These are phyloP conservation scores for Kalmusia sp. DNA, from an alignment of 2,329 filamentous ascomycete species.

Conservation along the genomic window DNA sequence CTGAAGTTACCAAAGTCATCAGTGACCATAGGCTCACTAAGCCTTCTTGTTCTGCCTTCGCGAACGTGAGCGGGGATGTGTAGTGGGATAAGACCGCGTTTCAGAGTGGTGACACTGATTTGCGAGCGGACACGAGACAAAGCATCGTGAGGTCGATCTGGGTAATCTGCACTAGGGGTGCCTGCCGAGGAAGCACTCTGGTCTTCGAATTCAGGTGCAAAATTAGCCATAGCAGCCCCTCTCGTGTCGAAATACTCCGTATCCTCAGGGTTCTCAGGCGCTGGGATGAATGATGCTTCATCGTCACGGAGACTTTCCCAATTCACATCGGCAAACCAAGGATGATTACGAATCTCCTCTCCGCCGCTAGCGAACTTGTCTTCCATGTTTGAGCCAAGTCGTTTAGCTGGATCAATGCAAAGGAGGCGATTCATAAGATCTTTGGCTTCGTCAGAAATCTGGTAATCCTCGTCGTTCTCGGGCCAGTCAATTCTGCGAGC, in stretches of 20 bases:
- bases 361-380: slow-evolving; percentile 85
- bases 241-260: slow-evolving; percentile 97
- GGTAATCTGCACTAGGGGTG: slow-evolving; percentile 76
- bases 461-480: slow-evolving; percentile 75
- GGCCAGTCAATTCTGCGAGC: slow-evolving; percentile 92
- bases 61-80: slow-evolving; percentile 97
- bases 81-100: slow-evolving; percentile 90
- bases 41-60: slow-evolving; percentile 82
- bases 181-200: slow-evolving; percentile 76
- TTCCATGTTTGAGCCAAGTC: slow-evolving; percentile 84
- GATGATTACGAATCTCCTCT: slow-evolving; percentile 86
- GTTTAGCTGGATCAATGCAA: slow-evolving; percentile 79
- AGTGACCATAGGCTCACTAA: slow-evolving; percentile 86
- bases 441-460: slow-evolving; percentile 83
- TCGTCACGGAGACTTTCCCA: slow-evolving; percentile 95
- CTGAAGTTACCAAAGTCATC: slow-evolving; percentile 97
- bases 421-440: slow-evolving; percentile 94
- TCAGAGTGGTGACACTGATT: slow-evolving; percentile 79
- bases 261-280: slow-evolving; percentile 91
- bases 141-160: slow-evolving; percentile 92
- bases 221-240: slow-evolving; percentile 89
- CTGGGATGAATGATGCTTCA: slow-evolving; percentile 93
- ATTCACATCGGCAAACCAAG: slow-evolving; percentile 86
- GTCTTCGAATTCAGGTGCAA: slow-evolving; percentile 93
- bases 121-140: slow-evolving; percentile 88